Conservation (phyloP, 176 grass and related monocot species). For the Bothriochloa decipiens region DNA sequence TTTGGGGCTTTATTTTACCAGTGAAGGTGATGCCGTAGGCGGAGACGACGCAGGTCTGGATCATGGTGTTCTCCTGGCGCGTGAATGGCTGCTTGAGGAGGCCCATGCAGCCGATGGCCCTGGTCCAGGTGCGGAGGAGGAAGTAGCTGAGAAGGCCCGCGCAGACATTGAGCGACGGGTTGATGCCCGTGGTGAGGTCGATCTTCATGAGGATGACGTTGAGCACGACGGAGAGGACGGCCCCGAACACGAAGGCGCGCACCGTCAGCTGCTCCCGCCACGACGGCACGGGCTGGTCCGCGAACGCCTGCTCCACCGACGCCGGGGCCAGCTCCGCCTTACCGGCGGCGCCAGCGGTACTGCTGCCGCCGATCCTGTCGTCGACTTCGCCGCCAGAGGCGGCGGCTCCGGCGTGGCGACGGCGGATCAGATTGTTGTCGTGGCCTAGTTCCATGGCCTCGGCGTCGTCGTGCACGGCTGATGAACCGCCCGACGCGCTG, state of each 20-base stretch:
- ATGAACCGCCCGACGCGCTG: no score
- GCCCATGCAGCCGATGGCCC: conserved; percentile 43
- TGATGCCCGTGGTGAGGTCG: conserved; percentile 81
- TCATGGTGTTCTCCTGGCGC: conserved; percentile 82
- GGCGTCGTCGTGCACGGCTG: no score
- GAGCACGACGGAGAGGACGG: conserved; percentile 58
- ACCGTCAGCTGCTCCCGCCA: conserved; percentile 76
- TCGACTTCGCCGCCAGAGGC: no score
- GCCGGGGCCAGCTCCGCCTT: no score
- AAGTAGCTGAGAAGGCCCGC: conserved; percentile 77
- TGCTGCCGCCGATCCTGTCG: no score
- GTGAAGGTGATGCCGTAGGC: conserved; percentile 65
- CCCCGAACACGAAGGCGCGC: conserved; percentile 66
- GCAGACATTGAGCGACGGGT: conserved; percentile 82
- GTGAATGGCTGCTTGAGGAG: conserved; percentile 59
- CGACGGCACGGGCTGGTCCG: conserved; percentile 50
- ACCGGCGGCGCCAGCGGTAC: no score
- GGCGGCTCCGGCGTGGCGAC: no score
- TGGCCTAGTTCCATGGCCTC: no score
- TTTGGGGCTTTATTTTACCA: conserved; percentile 40
- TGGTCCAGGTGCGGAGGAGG: conserved; percentile 59
- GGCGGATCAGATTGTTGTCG: no score
- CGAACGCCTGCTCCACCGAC: conserved; percentile 62
- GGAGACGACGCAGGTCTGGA: conserved; percentile 78
- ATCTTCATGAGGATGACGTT: conserved; percentile 88